Evolutionary conservation across 805 yeast species (phyloP).

Genomic region (Alloascoidea africana): DNA sequence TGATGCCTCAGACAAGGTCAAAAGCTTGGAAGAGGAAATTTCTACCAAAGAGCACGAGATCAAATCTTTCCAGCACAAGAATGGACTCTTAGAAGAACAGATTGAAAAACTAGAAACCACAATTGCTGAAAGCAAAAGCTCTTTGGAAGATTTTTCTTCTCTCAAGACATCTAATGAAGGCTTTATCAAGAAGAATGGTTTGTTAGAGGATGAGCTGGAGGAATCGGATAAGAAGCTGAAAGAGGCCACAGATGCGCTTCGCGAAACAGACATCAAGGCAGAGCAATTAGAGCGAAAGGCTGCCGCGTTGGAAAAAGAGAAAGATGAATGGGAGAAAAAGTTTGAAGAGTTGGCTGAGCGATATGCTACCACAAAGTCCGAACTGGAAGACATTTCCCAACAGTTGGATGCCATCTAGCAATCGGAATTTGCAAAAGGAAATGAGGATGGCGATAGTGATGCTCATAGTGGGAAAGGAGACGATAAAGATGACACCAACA

Average conservation of each 20-base stretch:
- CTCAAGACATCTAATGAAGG: conserved; percentile 83
- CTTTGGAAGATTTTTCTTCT: conserved; percentile 82
- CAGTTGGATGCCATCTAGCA: conserved; percentile 60
- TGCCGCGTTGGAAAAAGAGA: conserved; percentile 80
- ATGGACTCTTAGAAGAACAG: conserved; percentile 78
- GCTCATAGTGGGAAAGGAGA: too few relatives aligned
- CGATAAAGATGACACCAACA: too few relatives aligned
- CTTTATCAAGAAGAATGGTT: conserved; percentile 76
- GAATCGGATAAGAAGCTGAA: conserved; percentile 80
- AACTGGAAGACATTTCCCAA: conserved; percentile 91
- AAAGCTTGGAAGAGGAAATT: conserved; percentile 83
- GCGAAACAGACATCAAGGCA: conserved; percentile 91
- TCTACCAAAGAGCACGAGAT: conserved; percentile 91
- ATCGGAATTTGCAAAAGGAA: too few relatives aligned
- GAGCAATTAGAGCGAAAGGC: conserved; percentile 94
- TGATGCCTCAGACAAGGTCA: conserved; percentile 64
- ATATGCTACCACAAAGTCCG: conserved; percentile 75
- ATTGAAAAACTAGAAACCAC: conserved; percentile 55
- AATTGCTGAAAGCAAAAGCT: conserved; percentile 61
- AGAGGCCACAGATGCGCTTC: conserved; percentile 84
- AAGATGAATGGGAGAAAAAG: conserved; percentile 81
- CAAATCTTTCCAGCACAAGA: conserved; percentile 83
- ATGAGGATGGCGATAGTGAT: too few relatives aligned
- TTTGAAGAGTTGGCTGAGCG: conserved; percentile 76
- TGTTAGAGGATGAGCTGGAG: conserved; percentile 84